A percentile compares a stretch with the other conserved stretches of the same genome.
Conservation (phyloP, 2,329 filamentous ascomycete species). For the Alternaria sp. region DNA sequence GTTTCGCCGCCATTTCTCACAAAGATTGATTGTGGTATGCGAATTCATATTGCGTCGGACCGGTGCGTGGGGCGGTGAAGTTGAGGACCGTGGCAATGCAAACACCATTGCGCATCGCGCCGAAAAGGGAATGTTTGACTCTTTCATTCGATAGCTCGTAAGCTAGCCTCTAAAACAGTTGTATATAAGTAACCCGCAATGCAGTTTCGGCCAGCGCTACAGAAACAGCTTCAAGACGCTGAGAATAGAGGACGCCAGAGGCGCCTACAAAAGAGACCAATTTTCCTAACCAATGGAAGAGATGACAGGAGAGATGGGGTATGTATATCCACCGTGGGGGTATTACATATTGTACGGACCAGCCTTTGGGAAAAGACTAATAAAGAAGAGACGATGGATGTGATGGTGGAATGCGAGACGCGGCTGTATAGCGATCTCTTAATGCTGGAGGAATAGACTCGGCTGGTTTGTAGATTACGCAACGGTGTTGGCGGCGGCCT, state of each 20-base stretch:
- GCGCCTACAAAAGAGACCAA: conserved; percentile 4
- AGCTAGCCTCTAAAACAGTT: conserved; percentile 5
- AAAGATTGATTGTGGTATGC: background rate
- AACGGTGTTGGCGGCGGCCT: conserved; percentile 20
- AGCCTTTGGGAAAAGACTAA: conserved; percentile 16
- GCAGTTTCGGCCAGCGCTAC: conserved; percentile 9
- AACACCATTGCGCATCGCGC: background rate
- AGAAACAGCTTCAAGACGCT: conserved; percentile 4
- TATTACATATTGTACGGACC: conserved; percentile 24
- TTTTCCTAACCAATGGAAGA: conserved; percentile 10
- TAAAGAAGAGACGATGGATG: conserved; percentile 13
- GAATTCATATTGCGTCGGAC: background rate
- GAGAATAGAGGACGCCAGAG: conserved; percentile 12
- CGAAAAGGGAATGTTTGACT: background rate
- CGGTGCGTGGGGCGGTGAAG: background rate
- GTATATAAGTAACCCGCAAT: conserved; percentile 3
- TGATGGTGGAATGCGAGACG: background rate
- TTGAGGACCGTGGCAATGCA: background rate
- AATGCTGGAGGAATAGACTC: background rate
- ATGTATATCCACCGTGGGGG: conserved; percentile 20
- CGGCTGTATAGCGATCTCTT: background rate
- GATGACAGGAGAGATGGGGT: conserved; percentile 9
- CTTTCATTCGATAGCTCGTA: conserved; percentile 3
- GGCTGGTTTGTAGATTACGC: background rate
- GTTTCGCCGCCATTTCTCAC: background rate